A percentile compares a stretch with the other conserved stretches of the same genome.
Evolutionary conservation across 495 filamentous ascomycete genomes (phyloP).

Genomic region (Neurospora sp.): DNA sequence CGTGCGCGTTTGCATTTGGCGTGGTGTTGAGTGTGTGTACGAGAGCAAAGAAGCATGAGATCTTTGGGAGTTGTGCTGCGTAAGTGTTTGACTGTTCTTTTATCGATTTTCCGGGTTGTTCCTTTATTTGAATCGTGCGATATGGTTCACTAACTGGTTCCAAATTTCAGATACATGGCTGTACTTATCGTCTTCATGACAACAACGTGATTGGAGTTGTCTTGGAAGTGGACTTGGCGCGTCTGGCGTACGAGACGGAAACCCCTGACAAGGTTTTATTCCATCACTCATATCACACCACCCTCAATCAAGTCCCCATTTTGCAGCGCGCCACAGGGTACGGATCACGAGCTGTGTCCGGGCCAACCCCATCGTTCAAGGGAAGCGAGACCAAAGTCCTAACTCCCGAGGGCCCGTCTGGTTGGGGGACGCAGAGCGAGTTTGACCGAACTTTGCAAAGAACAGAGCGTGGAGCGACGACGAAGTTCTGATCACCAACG

Average conservation of each 20-base stretch:
- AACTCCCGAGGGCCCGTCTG: too few relatives aligned
- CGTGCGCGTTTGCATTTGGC: not conserved
- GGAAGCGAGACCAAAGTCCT: too few relatives aligned
- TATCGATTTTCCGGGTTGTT: not conserved
- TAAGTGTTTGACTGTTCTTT: not conserved
- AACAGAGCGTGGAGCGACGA: too few relatives aligned
- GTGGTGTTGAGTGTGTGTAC: not conserved
- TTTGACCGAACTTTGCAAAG: too few relatives aligned
- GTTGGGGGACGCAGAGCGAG: too few relatives aligned
- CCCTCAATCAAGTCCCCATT: not conserved
- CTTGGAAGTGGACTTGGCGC: not conserved
- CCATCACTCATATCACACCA: too few relatives aligned
- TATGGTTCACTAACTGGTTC: not conserved
- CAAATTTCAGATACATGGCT: not conserved
- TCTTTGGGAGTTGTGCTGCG: not conserved
- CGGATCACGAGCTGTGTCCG: not conserved
- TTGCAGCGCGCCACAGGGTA: not conserved
- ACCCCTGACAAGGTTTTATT: not conserved
- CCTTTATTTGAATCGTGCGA: not conserved
- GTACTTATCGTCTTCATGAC: not conserved
- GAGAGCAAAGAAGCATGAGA: not conserved
- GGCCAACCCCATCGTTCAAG: too few relatives aligned
- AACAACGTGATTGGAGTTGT: not conserved
- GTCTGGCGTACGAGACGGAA: not conserved
- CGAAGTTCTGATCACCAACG: too few relatives aligned